Evolutionary conservation across 2,329 filamentous ascomycete genomes (phyloP).

Genomic region (Aspergillus tanneri): DNA sequence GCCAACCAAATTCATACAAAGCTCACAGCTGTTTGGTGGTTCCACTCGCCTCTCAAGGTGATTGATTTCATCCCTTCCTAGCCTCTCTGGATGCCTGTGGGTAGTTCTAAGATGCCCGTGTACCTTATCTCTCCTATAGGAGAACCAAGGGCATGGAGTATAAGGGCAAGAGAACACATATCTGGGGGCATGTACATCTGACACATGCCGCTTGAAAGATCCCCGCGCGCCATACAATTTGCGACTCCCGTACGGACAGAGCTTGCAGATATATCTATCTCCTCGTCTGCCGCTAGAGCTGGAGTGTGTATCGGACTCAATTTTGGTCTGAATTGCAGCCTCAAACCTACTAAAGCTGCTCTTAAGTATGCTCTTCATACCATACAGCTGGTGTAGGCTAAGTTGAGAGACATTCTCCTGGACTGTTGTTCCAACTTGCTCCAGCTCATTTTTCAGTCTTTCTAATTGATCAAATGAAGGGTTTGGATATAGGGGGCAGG

Average conservation of each 20-base stretch:
- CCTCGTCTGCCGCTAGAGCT: not conserved
- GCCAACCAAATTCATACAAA: slow-evolving; percentile 6
- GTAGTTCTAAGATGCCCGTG: slow-evolving; percentile 3
- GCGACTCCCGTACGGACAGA: slow-evolving; percentile 1
- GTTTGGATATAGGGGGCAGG: not conserved
- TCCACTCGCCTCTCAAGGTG: not conserved
- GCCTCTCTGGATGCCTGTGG: not conserved
- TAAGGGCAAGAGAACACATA: slow-evolving; percentile 6
- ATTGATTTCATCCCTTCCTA: not conserved
- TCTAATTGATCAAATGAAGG: not conserved
- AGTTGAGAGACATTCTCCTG: not conserved
- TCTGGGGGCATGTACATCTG: slow-evolving; percentile 2
- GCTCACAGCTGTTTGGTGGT: slow-evolving; percentile 3
- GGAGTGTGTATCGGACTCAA: not conserved
- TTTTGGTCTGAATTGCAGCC: slow-evolving; percentile 3
- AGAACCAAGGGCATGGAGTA: slow-evolving; percentile 3
- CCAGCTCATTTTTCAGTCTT: not conserved
- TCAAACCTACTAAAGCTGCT: not conserved
- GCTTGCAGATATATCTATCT: slow-evolving; percentile 4
- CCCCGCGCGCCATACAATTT: slow-evolving; percentile 4
- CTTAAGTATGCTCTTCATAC: not conserved
- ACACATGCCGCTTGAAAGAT: slow-evolving; percentile 14
- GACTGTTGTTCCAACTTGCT: slow-evolving; percentile 1
- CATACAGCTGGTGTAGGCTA: not conserved
- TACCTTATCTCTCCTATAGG: slow-evolving; percentile 15